Evolutionary conservation across 108 stramenopile genomes (phyloP).

Genomic region (Fragilaria crotonensis): DNA sequence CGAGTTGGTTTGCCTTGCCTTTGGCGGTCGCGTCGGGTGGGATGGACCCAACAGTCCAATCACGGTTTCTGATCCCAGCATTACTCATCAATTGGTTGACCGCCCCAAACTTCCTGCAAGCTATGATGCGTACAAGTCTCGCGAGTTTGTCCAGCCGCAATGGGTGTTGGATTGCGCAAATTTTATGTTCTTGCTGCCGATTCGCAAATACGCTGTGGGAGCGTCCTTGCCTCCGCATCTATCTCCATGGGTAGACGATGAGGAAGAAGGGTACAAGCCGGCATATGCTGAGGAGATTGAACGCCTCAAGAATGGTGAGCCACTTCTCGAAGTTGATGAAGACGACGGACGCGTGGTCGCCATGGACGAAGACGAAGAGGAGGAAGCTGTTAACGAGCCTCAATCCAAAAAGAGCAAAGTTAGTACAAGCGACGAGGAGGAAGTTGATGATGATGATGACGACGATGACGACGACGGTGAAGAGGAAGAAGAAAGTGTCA

Average conservation of each 20-base stretch:
- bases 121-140: constrained; percentile 58
- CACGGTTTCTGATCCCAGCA: constrained; percentile 63
- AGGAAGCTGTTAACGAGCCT: constrained; percentile 12
- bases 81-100: constrained; percentile 94
- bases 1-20: constrained; percentile 86
- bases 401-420: constrained; percentile 12
- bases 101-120: constrained; percentile 66
- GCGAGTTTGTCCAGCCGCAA: constrained; percentile 97
- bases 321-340: constrained; percentile 22
- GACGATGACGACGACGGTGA: constrained; percentile 28
- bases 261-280: constrained; percentile 96
- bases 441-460: too few species aligned
- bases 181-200: constrained; percentile 84
- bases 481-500: constrained; percentile 27
- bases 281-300: constrained; percentile 95
- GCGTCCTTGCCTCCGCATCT: constrained; percentile 92
- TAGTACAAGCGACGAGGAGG: constrained; percentile 25
- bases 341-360: too few species aligned
- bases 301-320: constrained; percentile 72
- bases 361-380: constrained; percentile 12
- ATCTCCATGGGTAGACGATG: constrained; percentile 97
- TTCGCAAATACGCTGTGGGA: constrained; percentile 85
- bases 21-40: constrained; percentile 93
- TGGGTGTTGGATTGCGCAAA: constrained; percentile 97
- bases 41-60: constrained; percentile 89